phyloP scores from a whole-genome alignment of 345 rosid genomes.

The Microcos paniculata region DNA sequence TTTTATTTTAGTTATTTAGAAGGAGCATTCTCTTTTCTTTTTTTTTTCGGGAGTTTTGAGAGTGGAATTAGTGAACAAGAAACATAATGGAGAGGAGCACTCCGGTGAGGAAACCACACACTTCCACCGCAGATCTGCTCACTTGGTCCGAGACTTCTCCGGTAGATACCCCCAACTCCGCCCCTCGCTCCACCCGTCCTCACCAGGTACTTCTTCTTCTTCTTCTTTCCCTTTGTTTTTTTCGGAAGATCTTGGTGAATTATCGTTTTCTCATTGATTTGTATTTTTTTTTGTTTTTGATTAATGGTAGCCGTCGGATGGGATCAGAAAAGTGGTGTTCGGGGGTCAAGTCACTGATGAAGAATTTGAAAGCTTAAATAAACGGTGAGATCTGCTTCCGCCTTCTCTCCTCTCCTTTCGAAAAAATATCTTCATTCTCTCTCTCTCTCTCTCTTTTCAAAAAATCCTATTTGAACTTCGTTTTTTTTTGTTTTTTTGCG shows the following conservation, averaged over 20 bases:
- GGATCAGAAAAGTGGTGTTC: conserved; percentile 90
- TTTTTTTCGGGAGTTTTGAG: not conserved
- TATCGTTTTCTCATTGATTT: conserved; percentile 4
- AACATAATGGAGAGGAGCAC: conserved; percentile 67
- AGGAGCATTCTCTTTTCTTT: not conserved
- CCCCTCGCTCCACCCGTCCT: conserved; percentile 65
- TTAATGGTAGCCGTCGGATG: conserved; percentile 81
- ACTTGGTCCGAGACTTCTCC: conserved; percentile 74
- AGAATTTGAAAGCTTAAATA: conserved; percentile 79
- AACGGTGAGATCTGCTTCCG: conserved; percentile 61
- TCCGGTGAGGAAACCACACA: conserved; percentile 76
- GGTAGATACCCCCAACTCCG: conserved; percentile 40
- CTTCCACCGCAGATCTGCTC: conserved; percentile 89
- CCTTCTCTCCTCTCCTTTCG: not conserved
- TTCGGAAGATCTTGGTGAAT: not conserved
- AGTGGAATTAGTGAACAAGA: not conserved
- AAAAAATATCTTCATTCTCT: not conserved
- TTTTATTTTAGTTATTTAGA: not conserved
- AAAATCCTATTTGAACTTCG: not conserved
- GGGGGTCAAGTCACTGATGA: conserved; percentile 99
- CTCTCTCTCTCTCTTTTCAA: not conserved
- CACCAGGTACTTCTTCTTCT: conserved; percentile 51
- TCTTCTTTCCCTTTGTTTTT: no score
- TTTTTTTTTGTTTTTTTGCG: conserved; percentile 3
- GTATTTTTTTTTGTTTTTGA: conserved; percentile 4